Base-by-base conservation (phyloP, 2,329 filamentous ascomycete species). In the Curvularia spicifera region DNA sequence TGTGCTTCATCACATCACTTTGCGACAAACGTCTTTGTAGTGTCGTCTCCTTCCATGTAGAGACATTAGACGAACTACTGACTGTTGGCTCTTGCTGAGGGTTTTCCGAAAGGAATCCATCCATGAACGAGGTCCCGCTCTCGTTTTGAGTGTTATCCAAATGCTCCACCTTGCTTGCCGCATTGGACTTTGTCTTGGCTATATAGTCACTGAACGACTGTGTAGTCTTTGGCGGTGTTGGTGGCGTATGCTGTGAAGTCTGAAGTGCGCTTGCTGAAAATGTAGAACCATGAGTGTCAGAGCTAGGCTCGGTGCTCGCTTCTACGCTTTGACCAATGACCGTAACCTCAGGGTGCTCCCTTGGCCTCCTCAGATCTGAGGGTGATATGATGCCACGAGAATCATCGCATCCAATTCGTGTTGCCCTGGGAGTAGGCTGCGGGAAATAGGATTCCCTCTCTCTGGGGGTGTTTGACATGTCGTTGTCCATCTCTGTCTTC, bases 281-380 rank as follows among this genome's bases (percentile, higher is more conserved):
- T 26, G 35, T 37, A 26, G 51, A 49, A 35, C 8, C 13, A 9
- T 28, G 20, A 22, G 39, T 12, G 12, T 53, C 39, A 18, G n/a
- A 7, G 6, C 7, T 26, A 24, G 18, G 20, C 22, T 57, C 26
- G 18, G 10, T 26, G 12, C 15, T 31, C 5, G 37, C 5, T 28
- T 40, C 20, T 31, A 15, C 13, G 20, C n/a, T 22, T n/a, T 56
- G 51, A n/a, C 47, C 51, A 26, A 46, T 35, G 22, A 49, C 35
- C 13, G 51, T 60, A 7, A 59, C 31, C n/a, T 65, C 48, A 26
- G 53, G 45, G 5, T 50, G 57, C 28, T 71, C 70, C 9, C 52
- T 59, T 10, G 70, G 72, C 46, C 73, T 63, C 40, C 73, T 64
- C 5, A 67, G 40, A 61, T 76, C 73, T 5, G 72, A 75, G 12